phyloP scores from a whole-genome alignment of 139 green algal species.

The Zygnema cylindricum region DNA sequence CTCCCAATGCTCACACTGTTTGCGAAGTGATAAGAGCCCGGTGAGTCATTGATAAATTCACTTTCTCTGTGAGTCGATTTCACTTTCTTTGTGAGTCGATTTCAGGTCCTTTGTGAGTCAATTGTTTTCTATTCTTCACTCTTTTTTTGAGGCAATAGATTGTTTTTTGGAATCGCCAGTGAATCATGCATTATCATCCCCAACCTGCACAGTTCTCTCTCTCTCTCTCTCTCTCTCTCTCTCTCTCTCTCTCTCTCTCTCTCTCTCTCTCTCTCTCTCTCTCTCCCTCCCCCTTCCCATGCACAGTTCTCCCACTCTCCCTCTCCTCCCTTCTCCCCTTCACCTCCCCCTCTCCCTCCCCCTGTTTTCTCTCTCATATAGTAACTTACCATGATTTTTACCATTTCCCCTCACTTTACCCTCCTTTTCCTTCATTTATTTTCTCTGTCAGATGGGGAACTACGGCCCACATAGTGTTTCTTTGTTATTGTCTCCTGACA shows the following conservation, averaged over 20 bases:
- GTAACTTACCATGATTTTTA: background rate
- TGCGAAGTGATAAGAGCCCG: slow-evolving; percentile 86
- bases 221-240: too few species aligned
- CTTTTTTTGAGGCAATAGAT: too few species aligned
- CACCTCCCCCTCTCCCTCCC: too few species aligned
- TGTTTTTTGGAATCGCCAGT: too few species aligned
- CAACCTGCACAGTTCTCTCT: too few species aligned
- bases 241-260: background rate
- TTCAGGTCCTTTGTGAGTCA: too few species aligned
- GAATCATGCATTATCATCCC: too few species aligned
- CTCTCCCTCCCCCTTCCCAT: background rate
- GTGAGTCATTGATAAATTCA: slow-evolving; percentile 60
- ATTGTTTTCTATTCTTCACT: too few species aligned
- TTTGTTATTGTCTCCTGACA: slow-evolving; percentile 84
- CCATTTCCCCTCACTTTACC: background rate
- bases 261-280: background rate
- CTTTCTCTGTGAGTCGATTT: too few species aligned
- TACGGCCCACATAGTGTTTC: slow-evolving; percentile 81
- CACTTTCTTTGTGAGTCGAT: too few species aligned
- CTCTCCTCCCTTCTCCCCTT: background rate
- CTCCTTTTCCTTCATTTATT: too few species aligned
- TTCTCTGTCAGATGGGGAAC: slow-evolving; percentile 65
- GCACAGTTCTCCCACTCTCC: background rate
- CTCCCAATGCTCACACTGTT: slow-evolving; percentile 87
- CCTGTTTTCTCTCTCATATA: background rate